phyloP scores from a whole-genome alignment of 176 grass and related monocot species.

The Ampelocalamus luodianensis region DNA sequence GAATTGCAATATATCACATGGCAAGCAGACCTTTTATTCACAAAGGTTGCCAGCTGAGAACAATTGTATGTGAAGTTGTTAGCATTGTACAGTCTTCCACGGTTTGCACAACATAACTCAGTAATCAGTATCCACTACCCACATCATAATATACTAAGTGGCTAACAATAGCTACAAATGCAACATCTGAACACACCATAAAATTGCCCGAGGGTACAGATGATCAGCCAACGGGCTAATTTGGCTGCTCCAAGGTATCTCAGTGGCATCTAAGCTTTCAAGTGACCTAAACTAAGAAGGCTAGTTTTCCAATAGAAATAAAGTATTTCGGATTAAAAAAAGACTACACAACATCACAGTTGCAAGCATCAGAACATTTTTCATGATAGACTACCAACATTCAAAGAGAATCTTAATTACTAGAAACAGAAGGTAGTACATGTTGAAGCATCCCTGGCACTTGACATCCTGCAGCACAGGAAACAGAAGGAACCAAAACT shows the following conservation, averaged over 20 bases:
- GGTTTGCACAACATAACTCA: background rate
- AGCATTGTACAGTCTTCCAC: background rate
- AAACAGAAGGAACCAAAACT: background rate
- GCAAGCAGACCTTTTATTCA: background rate
- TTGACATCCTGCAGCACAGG: slow-evolving; percentile 62
- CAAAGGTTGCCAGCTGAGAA: background rate
- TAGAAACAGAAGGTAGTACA: slow-evolving; percentile 41
- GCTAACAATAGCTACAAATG: background rate
- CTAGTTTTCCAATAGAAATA: background rate
- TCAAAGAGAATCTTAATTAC: background rate
- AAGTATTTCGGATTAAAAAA: background rate
- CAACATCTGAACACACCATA: background rate
- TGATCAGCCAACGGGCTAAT: background rate
- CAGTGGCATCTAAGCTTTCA: background rate
- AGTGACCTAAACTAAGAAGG: background rate
- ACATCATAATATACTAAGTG: background rate
- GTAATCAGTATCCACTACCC: background rate
- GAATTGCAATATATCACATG: too few species aligned
- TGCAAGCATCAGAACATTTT: background rate
- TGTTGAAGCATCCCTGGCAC: slow-evolving; percentile 83
- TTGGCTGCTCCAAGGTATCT: background rate
- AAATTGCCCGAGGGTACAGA: background rate
- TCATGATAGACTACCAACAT: background rate
- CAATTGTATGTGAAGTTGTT: background rate
- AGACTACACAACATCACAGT: background rate